phyloP scores from a whole-genome alignment of 495 filamentous ascomycete genomes.

The Daldinia decipiens region DNA sequence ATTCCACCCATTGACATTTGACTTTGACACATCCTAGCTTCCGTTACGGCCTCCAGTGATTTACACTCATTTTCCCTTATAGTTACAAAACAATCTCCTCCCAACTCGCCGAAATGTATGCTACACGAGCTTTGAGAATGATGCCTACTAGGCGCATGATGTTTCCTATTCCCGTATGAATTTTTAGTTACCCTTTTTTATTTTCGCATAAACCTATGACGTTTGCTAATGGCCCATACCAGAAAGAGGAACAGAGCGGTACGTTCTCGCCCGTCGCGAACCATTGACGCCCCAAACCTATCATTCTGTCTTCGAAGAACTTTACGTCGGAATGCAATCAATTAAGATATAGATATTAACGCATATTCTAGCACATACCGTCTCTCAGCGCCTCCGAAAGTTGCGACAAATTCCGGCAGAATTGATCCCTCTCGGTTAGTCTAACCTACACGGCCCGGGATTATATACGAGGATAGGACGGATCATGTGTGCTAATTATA shows the following conservation, averaged over 20 bases:
- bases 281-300: slow-evolving; percentile 43
- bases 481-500: slow-evolving; percentile 26
- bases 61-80: slow-evolving; percentile 7
- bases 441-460: slow-evolving; percentile 14
- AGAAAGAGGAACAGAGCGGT: slow-evolving; percentile 90
- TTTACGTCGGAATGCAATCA: slow-evolving; percentile 5
- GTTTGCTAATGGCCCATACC: slow-evolving; percentile 45
- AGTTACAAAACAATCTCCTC: slow-evolving; percentile 30
- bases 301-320: slow-evolving; percentile 9
- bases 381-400: slow-evolving; percentile 91
- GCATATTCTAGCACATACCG: slow-evolving; percentile 79
- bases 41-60: background rate
- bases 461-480: background rate
- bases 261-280: slow-evolving; percentile 56
- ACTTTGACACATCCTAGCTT: background rate
- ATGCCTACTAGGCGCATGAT: slow-evolving; percentile 73
- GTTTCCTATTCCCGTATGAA: slow-evolving; percentile 82
- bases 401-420: slow-evolving; percentile 91
- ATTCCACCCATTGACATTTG: slow-evolving; percentile 4
- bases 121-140: slow-evolving; percentile 66
- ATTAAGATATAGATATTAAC: slow-evolving; percentile 40
- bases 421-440: slow-evolving; percentile 92
- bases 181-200: slow-evolving; percentile 1
- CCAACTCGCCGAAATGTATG: slow-evolving; percentile 68
- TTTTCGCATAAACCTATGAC: slow-evolving; percentile 36